phyloP scores from a whole-genome alignment of 305 asterid genomes.

The Nicotiana rustica region DNA sequence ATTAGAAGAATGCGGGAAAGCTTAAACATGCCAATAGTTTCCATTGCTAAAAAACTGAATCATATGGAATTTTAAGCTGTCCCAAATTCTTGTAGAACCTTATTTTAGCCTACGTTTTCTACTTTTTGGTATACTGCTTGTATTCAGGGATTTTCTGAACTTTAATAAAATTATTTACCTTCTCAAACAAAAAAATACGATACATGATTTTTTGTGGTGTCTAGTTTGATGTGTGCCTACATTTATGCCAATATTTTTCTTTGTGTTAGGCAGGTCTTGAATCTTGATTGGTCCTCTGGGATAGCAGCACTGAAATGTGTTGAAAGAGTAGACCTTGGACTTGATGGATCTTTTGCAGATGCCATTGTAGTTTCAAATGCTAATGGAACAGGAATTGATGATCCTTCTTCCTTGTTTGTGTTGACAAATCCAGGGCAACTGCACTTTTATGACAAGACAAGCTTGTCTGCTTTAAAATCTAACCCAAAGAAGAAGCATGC shows the following conservation, averaged over 20 bases:
- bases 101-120: not conserved
- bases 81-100: not conserved
- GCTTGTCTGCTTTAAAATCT: conserved; percentile 69
- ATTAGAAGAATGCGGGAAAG: not conserved
- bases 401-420: conserved; percentile 64
- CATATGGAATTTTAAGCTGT: conserved; percentile 7
- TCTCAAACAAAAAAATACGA: not conserved
- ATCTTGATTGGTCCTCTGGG: conserved; percentile 97
- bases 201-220: not conserved
- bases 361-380: conserved; percentile 59
- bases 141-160: not conserved
- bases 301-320: conserved; percentile 76
- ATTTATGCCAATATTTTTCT: not conserved
- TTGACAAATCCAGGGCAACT: conserved; percentile 94
- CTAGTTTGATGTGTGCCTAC: conserved; percentile 33
- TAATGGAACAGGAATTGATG: conserved; percentile 54
- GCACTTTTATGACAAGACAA: conserved; percentile 67
- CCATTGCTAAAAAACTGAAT: not conserved
- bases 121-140: conserved; percentile 1
- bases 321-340: conserved; percentile 86
- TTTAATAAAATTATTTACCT: conserved; percentile 8
- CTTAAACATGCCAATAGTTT: not conserved
- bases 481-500: conserved; percentile 65
- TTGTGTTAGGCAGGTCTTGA: conserved; percentile 72
- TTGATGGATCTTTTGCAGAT: conserved; percentile 92